Conservation (phyloP, 164 flowering plant genomes). For the Stephania japonica region DNA sequence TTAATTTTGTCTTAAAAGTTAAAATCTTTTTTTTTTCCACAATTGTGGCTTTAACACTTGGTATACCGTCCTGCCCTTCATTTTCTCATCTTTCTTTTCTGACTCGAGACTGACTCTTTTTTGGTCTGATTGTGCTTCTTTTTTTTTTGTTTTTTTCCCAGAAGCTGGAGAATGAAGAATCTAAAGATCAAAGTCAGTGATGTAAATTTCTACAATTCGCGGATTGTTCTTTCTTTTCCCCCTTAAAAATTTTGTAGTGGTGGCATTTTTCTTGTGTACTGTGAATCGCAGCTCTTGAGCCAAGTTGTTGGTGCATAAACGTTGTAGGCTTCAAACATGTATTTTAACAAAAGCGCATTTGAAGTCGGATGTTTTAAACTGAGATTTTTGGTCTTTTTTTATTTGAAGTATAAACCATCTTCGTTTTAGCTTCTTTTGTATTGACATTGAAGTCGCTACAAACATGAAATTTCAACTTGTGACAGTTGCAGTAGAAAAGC, state of each 20-base stretch:
- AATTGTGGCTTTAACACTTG: neutral
- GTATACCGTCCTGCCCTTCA: neutral
- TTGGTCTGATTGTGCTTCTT: neutral
- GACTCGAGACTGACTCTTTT: neutral
- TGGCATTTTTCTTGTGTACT: neutral
- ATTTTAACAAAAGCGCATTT: neutral
- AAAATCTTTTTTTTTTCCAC: neutral
- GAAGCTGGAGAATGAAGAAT: conserved; percentile 15
- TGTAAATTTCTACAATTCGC: neutral
- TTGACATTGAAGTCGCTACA: neutral
- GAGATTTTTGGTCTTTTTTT: neutral
- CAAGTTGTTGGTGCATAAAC: neutral
- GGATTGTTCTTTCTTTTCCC: neutral
- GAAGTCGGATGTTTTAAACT: neutral
- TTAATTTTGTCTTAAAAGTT: neutral
- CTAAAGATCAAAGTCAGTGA: conserved; percentile 16
- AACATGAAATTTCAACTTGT: no score
- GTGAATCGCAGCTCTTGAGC: neutral
- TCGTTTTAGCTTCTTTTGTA: neutral
- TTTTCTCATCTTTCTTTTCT: neutral
- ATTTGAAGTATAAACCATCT: neutral
- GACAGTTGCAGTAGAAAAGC: neutral
- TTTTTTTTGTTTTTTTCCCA: conserved; percentile 1
- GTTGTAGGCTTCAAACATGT: neutral
- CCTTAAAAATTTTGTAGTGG: neutral